Percentiles rank a stretch among this genome's conserved stretches.
These are phyloP conservation scores for Camellia sinensis DNA, from an alignment of 148 eudicot genomes.

Conservation along the genomic window DNA sequence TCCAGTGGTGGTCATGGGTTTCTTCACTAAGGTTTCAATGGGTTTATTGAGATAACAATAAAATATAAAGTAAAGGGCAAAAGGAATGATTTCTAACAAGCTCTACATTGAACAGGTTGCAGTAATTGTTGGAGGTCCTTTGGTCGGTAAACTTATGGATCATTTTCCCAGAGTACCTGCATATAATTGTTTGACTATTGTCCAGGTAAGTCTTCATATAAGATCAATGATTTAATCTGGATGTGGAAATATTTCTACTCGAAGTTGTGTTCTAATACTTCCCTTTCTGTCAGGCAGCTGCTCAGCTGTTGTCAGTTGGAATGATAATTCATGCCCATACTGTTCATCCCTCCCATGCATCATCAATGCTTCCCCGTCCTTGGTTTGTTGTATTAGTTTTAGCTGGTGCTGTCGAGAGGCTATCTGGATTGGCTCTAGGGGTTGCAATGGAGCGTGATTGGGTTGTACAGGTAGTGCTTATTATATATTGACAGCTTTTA, in stretches of 20 bases:
- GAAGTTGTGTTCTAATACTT: slow-evolving; percentile 22
- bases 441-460: slow-evolving; percentile 97
- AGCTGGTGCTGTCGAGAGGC: slow-evolving; percentile 81
- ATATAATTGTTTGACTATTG: slow-evolving; percentile 57
- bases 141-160: slow-evolving; percentile 90
- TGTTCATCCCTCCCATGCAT: slow-evolving; percentile 30
- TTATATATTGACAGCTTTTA: background rate
- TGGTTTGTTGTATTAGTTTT: slow-evolving; percentile 84
- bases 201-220: slow-evolving; percentile 49
- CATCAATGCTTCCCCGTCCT: slow-evolving; percentile 60
- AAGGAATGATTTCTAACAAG: slow-evolving; percentile 17
- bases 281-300: slow-evolving; percentile 54
- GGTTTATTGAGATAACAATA: background rate
- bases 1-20: slow-evolving; percentile 89
- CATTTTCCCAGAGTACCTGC: slow-evolving; percentile 76
- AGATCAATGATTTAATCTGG: background rate
- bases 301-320: slow-evolving; percentile 81
- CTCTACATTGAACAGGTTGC: slow-evolving; percentile 55
- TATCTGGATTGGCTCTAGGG: slow-evolving; percentile 83
- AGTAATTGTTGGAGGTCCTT: slow-evolving; percentile 77
- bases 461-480: slow-evolving; percentile 74
- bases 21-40: slow-evolving; percentile 63
- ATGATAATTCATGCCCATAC: slow-evolving; percentile 80
- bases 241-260: background rate
- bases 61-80: background rate